Evolutionary conservation across 1,284 basidiomycete genomes (phyloP).

Genomic region (Thecaphora frezii): DNA sequence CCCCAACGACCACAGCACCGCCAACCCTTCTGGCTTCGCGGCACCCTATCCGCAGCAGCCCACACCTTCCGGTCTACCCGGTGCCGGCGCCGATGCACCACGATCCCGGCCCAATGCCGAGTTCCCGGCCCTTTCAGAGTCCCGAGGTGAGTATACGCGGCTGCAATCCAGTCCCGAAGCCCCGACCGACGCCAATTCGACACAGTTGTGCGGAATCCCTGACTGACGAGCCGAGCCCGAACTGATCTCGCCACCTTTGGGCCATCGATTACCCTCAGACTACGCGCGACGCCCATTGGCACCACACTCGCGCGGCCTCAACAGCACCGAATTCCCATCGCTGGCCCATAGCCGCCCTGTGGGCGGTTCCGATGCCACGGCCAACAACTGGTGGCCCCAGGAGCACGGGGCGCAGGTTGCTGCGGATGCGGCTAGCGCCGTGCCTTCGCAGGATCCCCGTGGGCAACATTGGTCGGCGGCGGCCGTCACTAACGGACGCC

Average conservation of each 20-base stretch:
- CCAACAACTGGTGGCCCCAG: constrained; percentile 2
- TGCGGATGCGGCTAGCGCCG: neutral
- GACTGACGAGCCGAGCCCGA: no score
- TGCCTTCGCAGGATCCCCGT: neutral
- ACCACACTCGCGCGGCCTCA: neutral
- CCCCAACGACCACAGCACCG: neutral
- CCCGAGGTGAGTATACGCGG: neutral
- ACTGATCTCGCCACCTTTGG: no score
- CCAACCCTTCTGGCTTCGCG: constrained; percentile 1
- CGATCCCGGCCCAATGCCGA: neutral
- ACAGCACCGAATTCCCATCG: constrained; percentile 3
- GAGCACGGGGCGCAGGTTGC: neutral
- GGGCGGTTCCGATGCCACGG: constrained; percentile 7
- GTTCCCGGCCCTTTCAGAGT: neutral
- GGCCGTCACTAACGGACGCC: neutral
- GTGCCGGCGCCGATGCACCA: constrained; percentile 2
- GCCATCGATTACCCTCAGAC: neutral
- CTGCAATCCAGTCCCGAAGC: no score
- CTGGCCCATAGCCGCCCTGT: constrained; percentile 5
- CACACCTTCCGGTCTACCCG: neutral
- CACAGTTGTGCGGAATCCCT: no score
- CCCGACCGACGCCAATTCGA: no score
- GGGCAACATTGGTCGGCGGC: neutral
- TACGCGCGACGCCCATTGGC: neutral
- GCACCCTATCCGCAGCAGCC: neutral